Base-by-base conservation (phyloP, 805 yeast species). In the Nakazawaea peltata region DNA sequence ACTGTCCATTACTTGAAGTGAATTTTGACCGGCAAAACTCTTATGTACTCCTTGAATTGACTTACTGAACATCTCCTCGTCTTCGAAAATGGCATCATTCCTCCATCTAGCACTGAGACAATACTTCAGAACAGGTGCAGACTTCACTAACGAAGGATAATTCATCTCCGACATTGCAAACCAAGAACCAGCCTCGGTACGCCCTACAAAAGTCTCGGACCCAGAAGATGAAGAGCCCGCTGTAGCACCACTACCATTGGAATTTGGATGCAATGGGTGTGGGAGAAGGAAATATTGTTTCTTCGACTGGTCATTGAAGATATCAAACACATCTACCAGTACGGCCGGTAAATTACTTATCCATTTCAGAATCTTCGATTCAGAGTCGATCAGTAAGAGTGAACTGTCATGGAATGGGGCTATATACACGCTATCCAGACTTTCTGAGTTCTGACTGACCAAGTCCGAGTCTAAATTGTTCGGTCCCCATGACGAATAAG, bases 401-500 rank as follows among this genome's bases (percentile, higher is more conserved):
- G 94, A 74, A 38, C 71, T 76, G 52, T 86, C 94, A 49, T 81
- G 84, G 50, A 85, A 77, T 1, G 97, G 94, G 5, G 90, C 78
- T 42, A 90, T 75, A 44, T 81, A 82, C 3, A 86, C 59, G 24
- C 78, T 77, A 55, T 88, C 97, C 13, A 67, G 53, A 3, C 94
- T 76, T 16, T 66, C 63, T 32, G 60, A 59, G 41, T 73, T 69
- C 44, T 75, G 76, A 25, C 49, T 47, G 2, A 63, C 64, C 28
- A 74, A 54, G 39, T 63, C 68, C 11, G 53, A 61, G 54, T 90
- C 95, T 34, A 87, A 62, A 44, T 84, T 77, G 54, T 90, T 90
- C 30, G 95, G 94, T 8, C 92, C 94, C 96, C 97, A 92, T 25
- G 80, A 69, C 1, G 94, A 69, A 50, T 81, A 87, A 0, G 88